phyloP scores from a whole-genome alignment of 1,139 yeast genomes.

The Scheffersomyces quercinus region DNA sequence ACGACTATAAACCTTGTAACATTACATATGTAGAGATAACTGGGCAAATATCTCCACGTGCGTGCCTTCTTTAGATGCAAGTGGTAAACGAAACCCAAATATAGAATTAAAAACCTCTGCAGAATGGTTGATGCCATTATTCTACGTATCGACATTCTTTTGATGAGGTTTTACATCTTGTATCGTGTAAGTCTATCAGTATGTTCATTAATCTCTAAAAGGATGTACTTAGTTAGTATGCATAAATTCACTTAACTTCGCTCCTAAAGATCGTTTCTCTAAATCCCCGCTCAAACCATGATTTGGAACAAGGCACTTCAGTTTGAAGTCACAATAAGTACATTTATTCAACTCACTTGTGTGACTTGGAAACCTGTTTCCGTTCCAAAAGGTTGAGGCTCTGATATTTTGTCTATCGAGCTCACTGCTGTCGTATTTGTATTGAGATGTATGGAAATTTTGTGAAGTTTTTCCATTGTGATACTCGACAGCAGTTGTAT shows the following conservation, averaged over 20 bases:
- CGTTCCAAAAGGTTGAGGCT: conserved; percentile 56
- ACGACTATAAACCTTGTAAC: too few species aligned
- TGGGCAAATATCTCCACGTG: conserved; percentile 48
- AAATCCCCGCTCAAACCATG: conserved; percentile 5
- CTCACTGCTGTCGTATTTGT: conserved; percentile 31
- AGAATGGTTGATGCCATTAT: conserved; percentile 34
- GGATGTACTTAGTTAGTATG: neutral
- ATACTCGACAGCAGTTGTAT: conserved; percentile 52
- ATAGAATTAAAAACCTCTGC: conserved; percentile 35
- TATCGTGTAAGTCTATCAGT: neutral
- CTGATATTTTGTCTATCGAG: conserved; percentile 26
- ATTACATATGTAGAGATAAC: conserved; percentile 2
- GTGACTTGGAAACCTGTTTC: conserved; percentile 45
- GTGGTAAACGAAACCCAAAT: conserved; percentile 52
- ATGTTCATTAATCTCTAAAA: neutral
- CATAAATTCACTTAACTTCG: conserved; percentile 12
- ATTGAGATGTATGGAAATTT: conserved; percentile 38
- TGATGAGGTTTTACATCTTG: conserved; percentile 41
- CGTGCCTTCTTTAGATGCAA: conserved; percentile 41
- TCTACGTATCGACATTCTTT: conserved; percentile 26
- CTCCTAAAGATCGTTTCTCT: conserved; percentile 8
- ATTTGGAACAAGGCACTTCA: conserved; percentile 35
- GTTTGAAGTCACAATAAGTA: conserved; percentile 52
- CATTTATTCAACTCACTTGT: conserved; percentile 44
- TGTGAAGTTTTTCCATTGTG: conserved; percentile 35